phyloP scores from a whole-genome alignment of 164 flowering plant species.

The Vitis rupestris region DNA sequence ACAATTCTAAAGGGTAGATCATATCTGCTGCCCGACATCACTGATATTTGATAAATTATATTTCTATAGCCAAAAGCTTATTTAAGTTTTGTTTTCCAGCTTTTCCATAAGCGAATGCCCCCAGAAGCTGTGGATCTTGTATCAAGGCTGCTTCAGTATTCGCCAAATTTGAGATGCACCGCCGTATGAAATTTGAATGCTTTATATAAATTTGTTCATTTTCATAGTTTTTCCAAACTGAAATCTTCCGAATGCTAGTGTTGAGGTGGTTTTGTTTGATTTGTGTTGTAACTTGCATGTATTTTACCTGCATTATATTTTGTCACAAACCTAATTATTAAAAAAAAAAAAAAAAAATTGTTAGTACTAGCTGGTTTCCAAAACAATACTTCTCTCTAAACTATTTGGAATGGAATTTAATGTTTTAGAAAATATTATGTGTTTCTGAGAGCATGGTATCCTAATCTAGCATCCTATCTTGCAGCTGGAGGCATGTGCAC shows the following conservation, averaged over 20 bases:
- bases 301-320: too few species aligned
- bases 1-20: background rate
- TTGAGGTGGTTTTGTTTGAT: too few species aligned
- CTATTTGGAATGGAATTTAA: background rate
- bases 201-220: background rate
- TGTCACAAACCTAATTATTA: too few species aligned
- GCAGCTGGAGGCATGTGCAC: slow-evolving; percentile 95
- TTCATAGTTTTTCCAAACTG: background rate
- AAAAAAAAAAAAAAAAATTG: too few species aligned
- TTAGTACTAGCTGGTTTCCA: background rate
- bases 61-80: background rate
- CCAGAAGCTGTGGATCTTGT: slow-evolving; percentile 96
- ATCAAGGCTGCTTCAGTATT: slow-evolving; percentile 94
- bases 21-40: slow-evolving; percentile 9
- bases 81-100: slow-evolving; percentile 37
- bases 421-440: too few species aligned
- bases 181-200: slow-evolving; percentile 60
- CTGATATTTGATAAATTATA: background rate
- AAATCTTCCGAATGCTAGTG: background rate
- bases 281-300: too few species aligned
- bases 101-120: slow-evolving; percentile 84
- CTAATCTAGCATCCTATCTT: background rate
- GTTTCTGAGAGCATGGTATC: background rate
- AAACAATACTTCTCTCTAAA: background rate
- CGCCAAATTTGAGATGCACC: slow-evolving; percentile 82